These are phyloP conservation scores for Cercophora newfieldiana DNA, from an alignment of 495 filamentous ascomycete species.

Conservation along the genomic window DNA sequence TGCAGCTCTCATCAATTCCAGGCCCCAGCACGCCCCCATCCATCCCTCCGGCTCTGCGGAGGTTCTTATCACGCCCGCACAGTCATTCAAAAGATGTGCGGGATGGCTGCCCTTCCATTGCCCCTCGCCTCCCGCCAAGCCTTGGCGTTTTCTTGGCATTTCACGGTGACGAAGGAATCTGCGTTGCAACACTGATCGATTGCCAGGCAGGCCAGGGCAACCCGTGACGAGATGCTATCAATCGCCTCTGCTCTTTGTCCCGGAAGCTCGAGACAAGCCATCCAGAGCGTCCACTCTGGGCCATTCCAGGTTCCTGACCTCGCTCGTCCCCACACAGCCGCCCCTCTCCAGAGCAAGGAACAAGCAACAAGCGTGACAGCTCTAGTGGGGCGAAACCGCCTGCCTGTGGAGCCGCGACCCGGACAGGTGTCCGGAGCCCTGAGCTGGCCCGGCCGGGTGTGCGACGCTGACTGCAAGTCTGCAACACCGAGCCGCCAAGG, in stretches of 20 bases:
- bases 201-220: background rate
- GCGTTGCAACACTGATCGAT: background rate
- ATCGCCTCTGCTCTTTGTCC: background rate
- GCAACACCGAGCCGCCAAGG: conserved; percentile 16
- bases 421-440: background rate
- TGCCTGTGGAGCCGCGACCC: background rate
- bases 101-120: background rate
- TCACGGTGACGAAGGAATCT: background rate
- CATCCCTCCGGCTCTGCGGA: no score
- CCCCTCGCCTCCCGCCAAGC: background rate
- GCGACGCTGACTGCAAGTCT: background rate
- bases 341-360: no score
- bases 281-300: background rate
- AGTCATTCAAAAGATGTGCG: background rate
- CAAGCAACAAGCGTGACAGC: no score
- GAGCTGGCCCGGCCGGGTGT: background rate
- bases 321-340: no score
- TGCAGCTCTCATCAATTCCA: background rate
- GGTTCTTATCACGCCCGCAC: conserved; percentile 2
- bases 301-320: no score
- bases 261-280: background rate
- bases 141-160: background rate
- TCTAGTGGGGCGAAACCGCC: background rate
- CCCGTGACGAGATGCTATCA: background rate
- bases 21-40: background rate